Evolutionary conservation across 306 rosid species (phyloP), one percentile per base, ranked within the genome.

Genomic region (Vigna angularis): DNA sequence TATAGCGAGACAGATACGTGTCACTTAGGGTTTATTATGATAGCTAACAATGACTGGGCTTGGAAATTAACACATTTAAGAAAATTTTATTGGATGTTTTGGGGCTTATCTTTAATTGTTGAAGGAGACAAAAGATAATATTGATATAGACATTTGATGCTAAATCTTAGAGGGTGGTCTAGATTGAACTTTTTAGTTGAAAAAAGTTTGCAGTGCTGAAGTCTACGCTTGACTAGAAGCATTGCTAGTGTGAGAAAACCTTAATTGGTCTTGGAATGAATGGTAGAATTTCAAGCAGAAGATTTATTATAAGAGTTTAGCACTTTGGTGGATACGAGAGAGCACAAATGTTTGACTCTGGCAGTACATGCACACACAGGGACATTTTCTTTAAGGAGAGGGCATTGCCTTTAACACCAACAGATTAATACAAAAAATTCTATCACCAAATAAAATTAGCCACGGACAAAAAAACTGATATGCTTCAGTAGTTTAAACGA

Each of bases 91-190:
- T 52, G 12, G 36, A 71, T 52, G 32, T 5, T n/a, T 70, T 28
- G 9, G 5, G 10, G 2, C 0, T 14, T 5, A 50, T 49, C 44
- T 6, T 70, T 49, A 24, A 24, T 48, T 3, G 74, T 50, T 16
- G 10, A 49, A 70, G 74, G 15, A 34, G 74, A 28, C 50, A 45
- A 70, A 70, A 70, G 6, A 9, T 6, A n/a, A 70, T 14, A 47
- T 45, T 10, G 44, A 24, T 47, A 45, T 70, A 28, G 61, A 30
- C 3, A 30, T 70, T 30, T 30, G 62, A 70, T n/a, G 45, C 24
- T 70, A 48, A 24, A 55, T 55, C 14, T 28, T 28, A 14, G 18
- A 59, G 40, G 18, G 11, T 28, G 66, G 40, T 14, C 42, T 6
- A 62, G 44, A 32, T 62, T 20, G n/a, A 62, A 62, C 24, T 30